Evolutionary conservation across 345 rosid species (phyloP), one percentile per base, ranked within the genome.

Genomic region (Abelmoschus esculentus): DNA sequence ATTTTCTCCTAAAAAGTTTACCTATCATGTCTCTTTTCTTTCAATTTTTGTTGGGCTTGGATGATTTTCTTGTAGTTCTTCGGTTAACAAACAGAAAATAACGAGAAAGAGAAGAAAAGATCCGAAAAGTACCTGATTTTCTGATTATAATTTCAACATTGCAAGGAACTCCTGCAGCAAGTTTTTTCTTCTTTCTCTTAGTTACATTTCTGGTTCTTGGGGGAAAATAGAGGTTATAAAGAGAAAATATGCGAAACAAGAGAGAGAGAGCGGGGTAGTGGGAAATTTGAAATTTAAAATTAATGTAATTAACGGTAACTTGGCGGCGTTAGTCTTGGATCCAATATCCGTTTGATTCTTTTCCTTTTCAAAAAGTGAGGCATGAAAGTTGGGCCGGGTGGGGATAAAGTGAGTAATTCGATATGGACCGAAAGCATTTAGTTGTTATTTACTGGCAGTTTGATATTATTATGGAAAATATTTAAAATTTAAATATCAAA

Each of bases 91-190:
- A 65, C 19, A 29, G 55, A 26, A 44, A 65, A 46, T 26, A 65
- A 26, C 13, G 17, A 14, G 55, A 46, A 54, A 13, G 15, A 26
- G 55, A 46, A 26, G 15, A 26, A 18, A 46, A 14, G 13, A 46
- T 31, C 22, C 19, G 69, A 65, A 65, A 65, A 65, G 12, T 46
- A 65, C 69, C 55, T 46, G 55, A n/a, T 40, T 65, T 65, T 44
- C 55, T 13, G 55, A 46, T 65, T 46, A 46, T 46, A 6, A 18
- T 13, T 44, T 46, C 38, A 29, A 22, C 55, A 26, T 65, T 22
- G 4, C 22, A 46, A n/a, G 54, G 42, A 29, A 19, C 5, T 9
- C 19, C 46, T 10, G 12, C 46, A 8, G 46, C 15, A 9, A 17
- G 2, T 3, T 61, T 17, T n/a, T 7, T 42, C 46, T 42, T 9